phyloP scores from a whole-genome alignment of 331 rosid genomes.

The Telfairia occidentalis region DNA sequence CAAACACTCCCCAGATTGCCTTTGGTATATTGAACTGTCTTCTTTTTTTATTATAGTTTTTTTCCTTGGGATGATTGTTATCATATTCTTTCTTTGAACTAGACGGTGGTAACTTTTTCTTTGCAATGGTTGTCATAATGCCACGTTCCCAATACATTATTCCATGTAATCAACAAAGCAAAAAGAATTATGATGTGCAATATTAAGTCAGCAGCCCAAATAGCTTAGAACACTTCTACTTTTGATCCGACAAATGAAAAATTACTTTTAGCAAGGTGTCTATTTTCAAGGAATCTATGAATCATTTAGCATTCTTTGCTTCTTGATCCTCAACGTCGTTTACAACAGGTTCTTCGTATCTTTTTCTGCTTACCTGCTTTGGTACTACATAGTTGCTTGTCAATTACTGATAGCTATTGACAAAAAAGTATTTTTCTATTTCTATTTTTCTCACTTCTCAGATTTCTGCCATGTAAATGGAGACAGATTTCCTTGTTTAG shows the following conservation, averaged over 20 bases:
- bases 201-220: background rate
- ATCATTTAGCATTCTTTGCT: background rate
- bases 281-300: background rate
- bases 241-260: background rate
- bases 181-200: background rate
- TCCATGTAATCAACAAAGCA: background rate
- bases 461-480: constrained; percentile 25
- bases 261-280: background rate
- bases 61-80: background rate
- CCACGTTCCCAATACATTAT: background rate
- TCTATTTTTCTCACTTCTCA: constrained; percentile 16
- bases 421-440: background rate
- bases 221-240: background rate
- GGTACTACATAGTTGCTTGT: background rate
- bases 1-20: no score
- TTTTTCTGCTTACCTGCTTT: background rate
- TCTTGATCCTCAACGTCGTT: background rate
- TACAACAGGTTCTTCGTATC: background rate
- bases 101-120: background rate
- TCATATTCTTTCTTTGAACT: background rate
- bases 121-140: background rate
- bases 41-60: background rate
- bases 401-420: background rate
- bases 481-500: constrained; percentile 17
- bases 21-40: background rate